Conservation (phyloP, 2,329 filamentous ascomycete species). For the Pseudogymnoascus sp. region DNA sequence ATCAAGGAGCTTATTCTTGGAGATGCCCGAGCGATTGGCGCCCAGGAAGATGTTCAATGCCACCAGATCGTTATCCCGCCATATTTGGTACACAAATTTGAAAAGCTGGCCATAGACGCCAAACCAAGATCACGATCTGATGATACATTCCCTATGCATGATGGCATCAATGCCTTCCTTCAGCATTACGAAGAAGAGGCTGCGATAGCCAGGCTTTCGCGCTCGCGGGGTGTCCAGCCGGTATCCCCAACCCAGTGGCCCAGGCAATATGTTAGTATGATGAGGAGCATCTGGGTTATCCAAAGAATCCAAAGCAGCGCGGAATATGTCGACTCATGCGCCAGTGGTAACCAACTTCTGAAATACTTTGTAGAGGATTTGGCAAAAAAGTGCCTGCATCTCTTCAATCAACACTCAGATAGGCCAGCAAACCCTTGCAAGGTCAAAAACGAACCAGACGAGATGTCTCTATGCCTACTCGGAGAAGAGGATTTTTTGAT, state of each 20-base stretch:
- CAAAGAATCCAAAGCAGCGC: neutral
- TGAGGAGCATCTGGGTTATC: constrained; percentile 10
- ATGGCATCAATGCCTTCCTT: constrained; percentile 11
- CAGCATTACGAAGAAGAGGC: neutral
- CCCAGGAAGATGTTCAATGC: neutral
- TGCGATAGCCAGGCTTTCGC: neutral
- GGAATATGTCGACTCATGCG: constrained; percentile 8
- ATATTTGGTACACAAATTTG: constrained; percentile 9
- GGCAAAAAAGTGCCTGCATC: constrained; percentile 2
- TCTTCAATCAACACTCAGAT: constrained; percentile 2
- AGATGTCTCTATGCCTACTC: neutral
- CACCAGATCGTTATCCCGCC: constrained; percentile 9
- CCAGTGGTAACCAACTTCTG: constrained; percentile 5
- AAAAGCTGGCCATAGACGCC: neutral
- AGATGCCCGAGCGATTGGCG: neutral
- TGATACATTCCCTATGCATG: constrained; percentile 9
- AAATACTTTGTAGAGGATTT: constrained; percentile 9
- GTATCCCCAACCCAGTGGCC: neutral
- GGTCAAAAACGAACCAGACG: constrained; percentile 8
- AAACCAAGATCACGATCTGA: neutral
- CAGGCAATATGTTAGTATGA: constrained; percentile 9
- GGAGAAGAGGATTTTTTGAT: constrained; percentile 8
- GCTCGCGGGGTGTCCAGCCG: neutral
- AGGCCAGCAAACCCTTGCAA: neutral
- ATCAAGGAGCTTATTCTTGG: neutral